Percentiles rank a stretch among this genome's conserved stretches.
Conservation (phyloP, 1,284 basidiomycete species). For the Irpex sp. region DNA sequence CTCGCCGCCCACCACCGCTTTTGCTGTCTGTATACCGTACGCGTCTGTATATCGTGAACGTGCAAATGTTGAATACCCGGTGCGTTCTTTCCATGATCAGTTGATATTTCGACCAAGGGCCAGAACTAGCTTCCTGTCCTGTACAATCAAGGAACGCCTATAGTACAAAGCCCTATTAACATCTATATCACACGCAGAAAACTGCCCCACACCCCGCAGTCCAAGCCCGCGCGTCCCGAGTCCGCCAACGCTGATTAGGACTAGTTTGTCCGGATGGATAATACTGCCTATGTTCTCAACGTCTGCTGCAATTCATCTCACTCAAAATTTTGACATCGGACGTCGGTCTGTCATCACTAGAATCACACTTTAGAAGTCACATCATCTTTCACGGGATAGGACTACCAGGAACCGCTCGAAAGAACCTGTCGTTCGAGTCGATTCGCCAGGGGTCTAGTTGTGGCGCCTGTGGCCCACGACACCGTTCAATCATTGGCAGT, state of each 20-base stretch:
- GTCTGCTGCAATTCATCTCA: not conserved
- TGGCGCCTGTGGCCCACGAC: too few species aligned
- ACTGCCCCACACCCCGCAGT: not conserved
- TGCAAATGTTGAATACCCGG: not conserved
- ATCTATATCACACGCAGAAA: not conserved
- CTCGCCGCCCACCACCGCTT: too few species aligned
- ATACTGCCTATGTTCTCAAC: not conserved
- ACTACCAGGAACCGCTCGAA: not conserved
- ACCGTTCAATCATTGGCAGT: too few species aligned
- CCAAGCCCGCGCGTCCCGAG: too few species aligned
- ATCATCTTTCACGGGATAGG: not conserved
- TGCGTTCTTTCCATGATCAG: not conserved
- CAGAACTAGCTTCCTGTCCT: not conserved
- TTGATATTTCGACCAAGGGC: not conserved
- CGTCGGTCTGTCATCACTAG: not conserved
- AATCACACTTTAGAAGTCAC: not conserved
- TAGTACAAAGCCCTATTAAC: too few species aligned
- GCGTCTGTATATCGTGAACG: too few species aligned
- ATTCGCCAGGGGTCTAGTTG: not conserved
- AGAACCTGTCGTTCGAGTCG: not conserved
- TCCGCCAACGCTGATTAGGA: not conserved
- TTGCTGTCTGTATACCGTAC: too few species aligned
- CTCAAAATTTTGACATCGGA: not conserved
- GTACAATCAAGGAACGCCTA: too few species aligned
- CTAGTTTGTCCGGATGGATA: not conserved